phyloP scores from a whole-genome alignment of 2,329 filamentous ascomycete species.

The Colletotrichum sublineola region DNA sequence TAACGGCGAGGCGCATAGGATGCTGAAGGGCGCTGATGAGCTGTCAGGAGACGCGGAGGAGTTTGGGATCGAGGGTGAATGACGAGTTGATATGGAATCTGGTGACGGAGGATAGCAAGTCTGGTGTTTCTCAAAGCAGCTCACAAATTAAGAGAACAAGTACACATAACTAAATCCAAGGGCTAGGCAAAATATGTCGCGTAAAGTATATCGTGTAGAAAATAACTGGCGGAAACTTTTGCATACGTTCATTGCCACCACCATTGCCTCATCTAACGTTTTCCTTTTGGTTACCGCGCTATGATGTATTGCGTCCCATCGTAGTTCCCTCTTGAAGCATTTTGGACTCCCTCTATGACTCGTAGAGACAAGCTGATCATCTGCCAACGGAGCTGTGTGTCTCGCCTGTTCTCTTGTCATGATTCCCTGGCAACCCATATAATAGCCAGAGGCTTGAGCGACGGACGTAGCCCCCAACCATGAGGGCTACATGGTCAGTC shows the following conservation, averaged over 20 bases:
- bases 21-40: constrained; percentile 55
- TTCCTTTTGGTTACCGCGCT: constrained; percentile 20
- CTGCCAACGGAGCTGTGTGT: not conserved
- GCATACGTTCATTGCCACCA: constrained; percentile 10
- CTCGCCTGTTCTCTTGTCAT: not conserved
- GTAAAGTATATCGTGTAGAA: not conserved
- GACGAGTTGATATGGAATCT: constrained; percentile 62
- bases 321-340: constrained; percentile 11
- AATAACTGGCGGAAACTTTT: constrained; percentile 7
- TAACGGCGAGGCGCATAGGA: constrained; percentile 36
- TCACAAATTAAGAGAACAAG: not conserved
- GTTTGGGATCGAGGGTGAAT: constrained; percentile 60
- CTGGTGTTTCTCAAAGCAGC: constrained; percentile 14
- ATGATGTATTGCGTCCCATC: constrained; percentile 31
- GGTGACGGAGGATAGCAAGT: constrained; percentile 46
- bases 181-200: not conserved
- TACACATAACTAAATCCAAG: not conserved
- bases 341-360: constrained; percentile 4
- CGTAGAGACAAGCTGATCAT: not conserved
- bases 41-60: constrained; percentile 55
- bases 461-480: not conserved
- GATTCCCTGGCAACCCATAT: not conserved
- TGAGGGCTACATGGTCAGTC: not conserved
- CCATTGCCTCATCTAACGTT: constrained; percentile 19
- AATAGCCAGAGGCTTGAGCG: not conserved